These are phyloP conservation scores for Myxozyma mucilagina DNA, from an alignment of 805 yeast genomes.

Conservation along the genomic window DNA sequence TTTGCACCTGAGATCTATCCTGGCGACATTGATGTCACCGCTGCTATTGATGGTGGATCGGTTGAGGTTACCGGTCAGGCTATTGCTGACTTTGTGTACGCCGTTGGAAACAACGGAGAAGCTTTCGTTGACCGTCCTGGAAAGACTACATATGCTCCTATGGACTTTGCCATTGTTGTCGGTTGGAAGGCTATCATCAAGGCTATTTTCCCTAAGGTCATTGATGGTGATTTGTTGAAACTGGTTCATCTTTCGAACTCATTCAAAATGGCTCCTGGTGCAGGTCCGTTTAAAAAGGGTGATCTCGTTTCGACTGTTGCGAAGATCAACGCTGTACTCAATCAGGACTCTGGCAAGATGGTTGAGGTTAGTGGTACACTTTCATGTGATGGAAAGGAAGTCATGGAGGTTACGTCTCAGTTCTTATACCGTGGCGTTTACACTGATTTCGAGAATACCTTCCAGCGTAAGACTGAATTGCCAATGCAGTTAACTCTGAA, in stretches of 20 bases:
- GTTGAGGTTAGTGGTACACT: slow-evolving; percentile 94
- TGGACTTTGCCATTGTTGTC: slow-evolving; percentile 98
- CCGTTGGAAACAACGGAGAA: slow-evolving; percentile 95
- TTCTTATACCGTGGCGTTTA: slow-evolving; percentile 96
- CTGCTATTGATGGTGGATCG: slow-evolving; percentile 68
- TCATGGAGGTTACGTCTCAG: slow-evolving; percentile 90
- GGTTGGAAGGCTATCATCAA: slow-evolving; percentile 98
- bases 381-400: slow-evolving; percentile 70
- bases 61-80: slow-evolving; percentile 70
- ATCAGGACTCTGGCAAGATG: slow-evolving; percentile 89
- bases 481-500: slow-evolving; percentile 77
- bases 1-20: slow-evolving; percentile 59
- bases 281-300: slow-evolving; percentile 82
- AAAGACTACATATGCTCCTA: slow-evolving; percentile 85
- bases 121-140: slow-evolving; percentile 89
- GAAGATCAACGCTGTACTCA: slow-evolving; percentile 80
- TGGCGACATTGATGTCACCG: slow-evolving; percentile 63
- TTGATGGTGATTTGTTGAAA: slow-evolving; percentile 93
- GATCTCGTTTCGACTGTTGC: slow-evolving; percentile 84
- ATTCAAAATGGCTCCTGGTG: slow-evolving; percentile 89
- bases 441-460: slow-evolving; percentile 84
- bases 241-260: slow-evolving; percentile 94
- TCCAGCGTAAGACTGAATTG: slow-evolving; percentile 81
- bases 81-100: slow-evolving; percentile 91
- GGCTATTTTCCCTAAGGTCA: slow-evolving; percentile 94